Percentiles rank a stretch among this genome's conserved stretches.
phyloP scores from a whole-genome alignment of 257 asterid species.

The Agastache rugosa region DNA sequence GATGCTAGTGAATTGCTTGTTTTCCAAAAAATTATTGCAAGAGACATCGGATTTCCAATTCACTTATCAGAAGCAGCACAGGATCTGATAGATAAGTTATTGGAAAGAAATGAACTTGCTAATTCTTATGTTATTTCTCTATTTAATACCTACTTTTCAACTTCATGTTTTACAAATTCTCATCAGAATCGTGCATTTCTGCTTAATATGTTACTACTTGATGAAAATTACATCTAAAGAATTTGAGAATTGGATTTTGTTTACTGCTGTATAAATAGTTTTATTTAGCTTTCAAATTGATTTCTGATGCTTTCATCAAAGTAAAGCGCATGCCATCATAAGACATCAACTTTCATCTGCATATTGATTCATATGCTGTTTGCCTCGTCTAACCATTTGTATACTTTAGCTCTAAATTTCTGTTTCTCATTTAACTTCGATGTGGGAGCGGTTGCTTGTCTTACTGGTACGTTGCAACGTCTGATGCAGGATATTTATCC shows the following conservation, averaged over 20 bases:
- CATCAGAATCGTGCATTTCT: not conserved
- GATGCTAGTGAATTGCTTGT: constrained; percentile 99
- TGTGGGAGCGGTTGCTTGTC: constrained; percentile 5
- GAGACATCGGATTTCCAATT: constrained; percentile 92
- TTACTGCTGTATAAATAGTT: no score
- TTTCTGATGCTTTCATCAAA: not conserved
- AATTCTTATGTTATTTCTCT: not conserved
- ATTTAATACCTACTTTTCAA: not conserved
- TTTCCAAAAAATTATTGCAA: constrained; percentile 89
- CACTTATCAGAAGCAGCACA: constrained; percentile 86
- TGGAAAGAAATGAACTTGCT: constrained; percentile 59
- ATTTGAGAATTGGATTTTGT: not conserved
- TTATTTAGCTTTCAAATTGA: not conserved
- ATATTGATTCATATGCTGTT: not conserved
- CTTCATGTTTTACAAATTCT: not conserved
- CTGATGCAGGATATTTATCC: constrained; percentile 82
- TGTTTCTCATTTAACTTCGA: constrained; percentile 7
- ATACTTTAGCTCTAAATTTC: no score
- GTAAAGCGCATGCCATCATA: not conserved
- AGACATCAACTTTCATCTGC: not conserved
- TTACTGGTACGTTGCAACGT: constrained; percentile 6
- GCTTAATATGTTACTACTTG: not conserved
- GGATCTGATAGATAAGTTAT: constrained; percentile 83
- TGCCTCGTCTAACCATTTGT: no score
- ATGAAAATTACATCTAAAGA: not conserved